phyloP scores from a whole-genome alignment of 2,329 filamentous ascomycete species.

The Colletotrichum cereale region DNA sequence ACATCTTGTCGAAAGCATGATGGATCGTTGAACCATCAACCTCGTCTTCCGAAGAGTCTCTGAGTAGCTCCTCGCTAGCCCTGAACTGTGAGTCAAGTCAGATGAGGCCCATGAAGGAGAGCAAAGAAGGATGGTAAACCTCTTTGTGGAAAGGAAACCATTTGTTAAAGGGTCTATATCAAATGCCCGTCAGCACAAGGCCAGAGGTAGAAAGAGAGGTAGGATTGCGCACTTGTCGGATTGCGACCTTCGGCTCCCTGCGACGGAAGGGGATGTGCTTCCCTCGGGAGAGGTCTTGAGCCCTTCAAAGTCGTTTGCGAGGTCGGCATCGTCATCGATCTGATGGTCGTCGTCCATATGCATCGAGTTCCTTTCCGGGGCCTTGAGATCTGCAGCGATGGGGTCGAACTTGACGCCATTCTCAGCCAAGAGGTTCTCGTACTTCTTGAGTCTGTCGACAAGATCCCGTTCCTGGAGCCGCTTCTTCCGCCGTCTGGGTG shows the following conservation, averaged over 20 bases:
- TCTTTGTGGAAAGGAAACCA: slow-evolving; percentile 68
- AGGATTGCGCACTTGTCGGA: slow-evolving; percentile 44
- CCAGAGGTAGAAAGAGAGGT: background rate
- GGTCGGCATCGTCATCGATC: slow-evolving; percentile 66
- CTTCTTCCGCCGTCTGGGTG: slow-evolving; percentile 70
- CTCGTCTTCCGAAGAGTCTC: slow-evolving; percentile 71
- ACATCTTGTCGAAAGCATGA: slow-evolving; percentile 71
- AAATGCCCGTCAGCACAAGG: slow-evolving; percentile 14
- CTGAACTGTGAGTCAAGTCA: slow-evolving; percentile 56
- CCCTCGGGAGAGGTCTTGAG: slow-evolving; percentile 66
- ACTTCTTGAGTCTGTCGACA: slow-evolving; percentile 75
- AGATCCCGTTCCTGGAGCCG: slow-evolving; percentile 78
- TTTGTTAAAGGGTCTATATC: slow-evolving; percentile 49
- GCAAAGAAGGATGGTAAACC: slow-evolving; percentile 48
- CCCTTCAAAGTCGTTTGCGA: slow-evolving; percentile 67
- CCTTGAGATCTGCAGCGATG: slow-evolving; percentile 65
- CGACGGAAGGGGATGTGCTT: slow-evolving; percentile 51
- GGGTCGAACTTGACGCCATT: slow-evolving; percentile 78
- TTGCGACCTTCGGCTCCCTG: slow-evolving; percentile 43
- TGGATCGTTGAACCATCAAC: slow-evolving; percentile 67
- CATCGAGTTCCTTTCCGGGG: slow-evolving; percentile 42
- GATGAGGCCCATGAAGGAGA: background rate
- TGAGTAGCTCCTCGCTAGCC: slow-evolving; percentile 60
- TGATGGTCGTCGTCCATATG: slow-evolving; percentile 28
- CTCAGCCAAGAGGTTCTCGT: slow-evolving; percentile 74